A percentile compares a stretch with the other conserved stretches of the same genome.
These are phyloP conservation scores for Calonectria honghensis DNA, from an alignment of 2,329 filamentous ascomycete genomes.

Conservation along the genomic window DNA sequence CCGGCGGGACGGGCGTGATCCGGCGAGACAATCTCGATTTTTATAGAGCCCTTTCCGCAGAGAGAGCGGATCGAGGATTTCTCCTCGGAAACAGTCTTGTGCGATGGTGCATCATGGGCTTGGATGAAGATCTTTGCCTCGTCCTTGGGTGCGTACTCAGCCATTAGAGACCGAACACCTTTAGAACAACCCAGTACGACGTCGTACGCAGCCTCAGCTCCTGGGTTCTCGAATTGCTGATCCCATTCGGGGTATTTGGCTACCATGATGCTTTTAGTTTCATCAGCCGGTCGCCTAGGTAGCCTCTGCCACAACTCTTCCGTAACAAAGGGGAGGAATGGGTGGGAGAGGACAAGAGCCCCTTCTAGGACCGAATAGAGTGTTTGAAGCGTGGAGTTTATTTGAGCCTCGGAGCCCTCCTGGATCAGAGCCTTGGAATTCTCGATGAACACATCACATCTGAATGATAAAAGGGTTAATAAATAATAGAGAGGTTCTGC, in stretches of 20 bases:
- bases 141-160: constrained; percentile 84
- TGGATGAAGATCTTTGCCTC: constrained; percentile 82
- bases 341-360: constrained; percentile 84
- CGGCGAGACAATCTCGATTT: constrained; percentile 77
- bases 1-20: constrained; percentile 79
- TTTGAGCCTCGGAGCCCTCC: constrained; percentile 83
- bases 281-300: constrained; percentile 82
- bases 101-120: constrained; percentile 78
- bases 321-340: constrained; percentile 88
- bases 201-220: constrained; percentile 84
- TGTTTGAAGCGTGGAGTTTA: constrained; percentile 84
- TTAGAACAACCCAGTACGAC: constrained; percentile 83
- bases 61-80: constrained; percentile 84
- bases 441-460: constrained; percentile 86
- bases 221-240: constrained; percentile 77
- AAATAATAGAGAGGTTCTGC: neutral
- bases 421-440: constrained; percentile 89
- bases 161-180: constrained; percentile 82
- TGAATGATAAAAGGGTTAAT: neutral
- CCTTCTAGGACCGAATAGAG: constrained; percentile 87
- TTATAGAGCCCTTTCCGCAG: constrained; percentile 82
- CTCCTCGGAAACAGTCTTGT: constrained; percentile 79
- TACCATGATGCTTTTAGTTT: constrained; percentile 82
- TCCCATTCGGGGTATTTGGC: constrained; percentile 82
- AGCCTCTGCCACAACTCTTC: constrained; percentile 92